phyloP scores from a whole-genome alignment of 768 basidiomycete genomes.

The Pisolithus orientalis region DNA sequence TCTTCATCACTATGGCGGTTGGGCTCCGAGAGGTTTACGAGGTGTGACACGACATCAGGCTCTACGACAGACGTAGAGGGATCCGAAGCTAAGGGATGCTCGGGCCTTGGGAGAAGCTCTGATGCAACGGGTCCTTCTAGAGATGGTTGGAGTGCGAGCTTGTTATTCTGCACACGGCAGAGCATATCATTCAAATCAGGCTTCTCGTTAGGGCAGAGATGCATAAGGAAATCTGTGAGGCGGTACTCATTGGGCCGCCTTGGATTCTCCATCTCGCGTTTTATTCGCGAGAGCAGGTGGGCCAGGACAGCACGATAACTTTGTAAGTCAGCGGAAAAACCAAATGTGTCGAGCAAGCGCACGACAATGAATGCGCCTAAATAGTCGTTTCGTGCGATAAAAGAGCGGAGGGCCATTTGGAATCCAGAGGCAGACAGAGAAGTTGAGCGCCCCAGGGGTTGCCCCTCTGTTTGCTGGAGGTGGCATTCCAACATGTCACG shows the following conservation, averaged over 20 bases:
- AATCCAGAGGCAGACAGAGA: constrained; percentile 31
- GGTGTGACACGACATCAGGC: constrained; percentile 12
- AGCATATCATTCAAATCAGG: constrained; percentile 8
- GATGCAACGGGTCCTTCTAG: no score
- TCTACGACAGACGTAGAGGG: constrained; percentile 8
- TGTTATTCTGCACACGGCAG: constrained; percentile 9
- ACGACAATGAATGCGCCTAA: constrained; percentile 39
- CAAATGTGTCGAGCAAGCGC: constrained; percentile 22
- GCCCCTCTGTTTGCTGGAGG: constrained; percentile 13
- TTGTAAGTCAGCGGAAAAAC: constrained; percentile 26
- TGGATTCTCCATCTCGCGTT: constrained; percentile 9
- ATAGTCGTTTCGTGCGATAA: constrained; percentile 41
- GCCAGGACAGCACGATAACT: constrained; percentile 37
- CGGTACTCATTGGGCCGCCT: constrained; percentile 3
- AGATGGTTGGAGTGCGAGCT: background rate
- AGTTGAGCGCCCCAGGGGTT: constrained; percentile 16
- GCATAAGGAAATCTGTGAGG: constrained; percentile 20
- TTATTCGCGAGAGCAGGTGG: constrained; percentile 31
- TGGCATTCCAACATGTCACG: constrained; percentile 38
- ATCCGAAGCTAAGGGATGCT: no score
- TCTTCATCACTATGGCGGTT: background rate
- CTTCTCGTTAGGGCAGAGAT: constrained; percentile 17
- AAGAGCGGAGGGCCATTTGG: constrained; percentile 37
- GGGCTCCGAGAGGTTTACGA: constrained; percentile 15
- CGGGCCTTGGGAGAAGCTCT: no score